Evolutionary conservation across 1,284 basidiomycete genomes (phyloP).

Genomic region (Tilletia indica): DNA sequence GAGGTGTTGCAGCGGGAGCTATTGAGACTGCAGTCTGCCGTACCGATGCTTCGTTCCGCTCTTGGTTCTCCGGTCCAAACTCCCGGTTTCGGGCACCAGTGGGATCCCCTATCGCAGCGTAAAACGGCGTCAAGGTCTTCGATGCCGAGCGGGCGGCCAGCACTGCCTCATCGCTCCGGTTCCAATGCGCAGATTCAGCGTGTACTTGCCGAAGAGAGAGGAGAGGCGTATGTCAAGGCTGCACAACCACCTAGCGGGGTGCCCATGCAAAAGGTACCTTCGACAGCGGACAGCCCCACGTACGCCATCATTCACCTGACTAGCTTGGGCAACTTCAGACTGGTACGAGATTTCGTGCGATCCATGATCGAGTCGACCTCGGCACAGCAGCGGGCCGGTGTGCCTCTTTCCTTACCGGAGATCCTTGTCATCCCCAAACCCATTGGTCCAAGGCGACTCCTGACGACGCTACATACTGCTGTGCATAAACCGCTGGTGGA

Average conservation of each 20-base stretch:
- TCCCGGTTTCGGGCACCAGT: neutral
- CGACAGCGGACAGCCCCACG: constrained; percentile 14
- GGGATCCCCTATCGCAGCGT: neutral
- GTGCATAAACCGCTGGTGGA: constrained; percentile 68
- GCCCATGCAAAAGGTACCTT: neutral
- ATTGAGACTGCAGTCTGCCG: constrained; percentile 38
- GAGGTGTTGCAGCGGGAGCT: constrained; percentile 41
- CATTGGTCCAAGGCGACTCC: constrained; percentile 32
- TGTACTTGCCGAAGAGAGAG: neutral
- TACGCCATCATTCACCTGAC: constrained; percentile 46
- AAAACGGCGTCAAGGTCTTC: neutral
- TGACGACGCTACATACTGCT: constrained; percentile 38
- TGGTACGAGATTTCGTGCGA: constrained; percentile 35
- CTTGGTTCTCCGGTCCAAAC: constrained; percentile 25
- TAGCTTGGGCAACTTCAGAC: constrained; percentile 35
- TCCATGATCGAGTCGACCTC: constrained; percentile 40
- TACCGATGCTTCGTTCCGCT: constrained; percentile 36
- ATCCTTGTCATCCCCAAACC: constrained; percentile 45
- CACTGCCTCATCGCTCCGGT: neutral
- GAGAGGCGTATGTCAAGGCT: neutral
- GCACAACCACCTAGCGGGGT: neutral
- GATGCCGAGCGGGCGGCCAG: neutral
- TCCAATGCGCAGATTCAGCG: constrained; percentile 11
- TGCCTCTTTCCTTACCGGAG: constrained; percentile 30
- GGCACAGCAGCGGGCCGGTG: constrained; percentile 22